Evolutionary conservation across 2,329 filamentous ascomycete species (phyloP).

Genomic region (Ilyonectria sp.): DNA sequence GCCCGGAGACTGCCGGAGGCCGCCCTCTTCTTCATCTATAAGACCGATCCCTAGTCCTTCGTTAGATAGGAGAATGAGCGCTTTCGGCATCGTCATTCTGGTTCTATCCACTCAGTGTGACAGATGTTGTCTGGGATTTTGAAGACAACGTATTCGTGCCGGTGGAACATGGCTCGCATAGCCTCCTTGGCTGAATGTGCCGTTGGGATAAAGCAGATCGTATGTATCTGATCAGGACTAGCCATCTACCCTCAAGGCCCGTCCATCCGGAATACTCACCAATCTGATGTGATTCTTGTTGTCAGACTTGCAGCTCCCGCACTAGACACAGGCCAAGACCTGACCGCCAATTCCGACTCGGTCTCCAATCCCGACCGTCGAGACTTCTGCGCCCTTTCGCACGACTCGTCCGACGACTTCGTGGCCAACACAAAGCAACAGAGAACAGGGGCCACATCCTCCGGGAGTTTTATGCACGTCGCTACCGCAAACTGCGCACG

Average conservation of each 20-base stretch:
- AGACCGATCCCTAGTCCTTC: too few species aligned
- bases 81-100: too few species aligned
- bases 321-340: slow-evolving; percentile 69
- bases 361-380: slow-evolving; percentile 71
- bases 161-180: slow-evolving; percentile 62
- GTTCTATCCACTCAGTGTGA: too few species aligned
- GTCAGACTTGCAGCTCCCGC: slow-evolving; percentile 60
- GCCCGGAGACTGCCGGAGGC: too few species aligned
- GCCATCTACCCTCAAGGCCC: not conserved
- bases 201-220: slow-evolving; percentile 69
- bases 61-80: too few species aligned
- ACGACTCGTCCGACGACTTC: slow-evolving; percentile 72
- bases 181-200: slow-evolving; percentile 77
- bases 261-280: slow-evolving; percentile 31
- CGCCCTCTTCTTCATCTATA: too few species aligned
- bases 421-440: slow-evolving; percentile 69
- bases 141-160: slow-evolving; percentile 72
- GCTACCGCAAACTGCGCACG: slow-evolving; percentile 76
- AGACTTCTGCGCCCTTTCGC: slow-evolving; percentile 61
- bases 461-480: slow-evolving; percentile 73
- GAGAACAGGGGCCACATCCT: slow-evolving; percentile 66
- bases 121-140: slow-evolving; percentile 68
- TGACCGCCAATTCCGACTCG: slow-evolving; percentile 76
- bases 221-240: slow-evolving; percentile 63
- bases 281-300: slow-evolving; percentile 64